These are phyloP conservation scores for Cyberlindnera subsufficiens DNA, from an alignment of 805 yeast genomes.

Conservation along the genomic window DNA sequence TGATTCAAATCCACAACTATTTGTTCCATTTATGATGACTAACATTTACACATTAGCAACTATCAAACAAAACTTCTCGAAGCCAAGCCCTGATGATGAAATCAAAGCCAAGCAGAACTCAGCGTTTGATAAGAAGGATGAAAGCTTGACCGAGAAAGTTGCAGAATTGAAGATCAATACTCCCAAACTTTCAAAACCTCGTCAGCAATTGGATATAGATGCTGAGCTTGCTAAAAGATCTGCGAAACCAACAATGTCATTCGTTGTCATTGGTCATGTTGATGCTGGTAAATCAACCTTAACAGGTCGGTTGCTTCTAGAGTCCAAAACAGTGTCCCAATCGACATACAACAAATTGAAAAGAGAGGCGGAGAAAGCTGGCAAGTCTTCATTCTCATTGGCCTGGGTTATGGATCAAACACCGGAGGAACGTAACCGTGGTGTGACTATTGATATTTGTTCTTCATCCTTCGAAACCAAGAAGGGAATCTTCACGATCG, in stretches of 20 bases:
- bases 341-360: slow-evolving; percentile 95
- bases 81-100: slow-evolving; percentile 82
- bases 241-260: slow-evolving; percentile 93
- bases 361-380: slow-evolving; percentile 96
- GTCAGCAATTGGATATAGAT: slow-evolving; percentile 24
- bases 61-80: slow-evolving; percentile 46
- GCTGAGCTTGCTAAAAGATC: slow-evolving; percentile 51
- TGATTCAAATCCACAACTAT: slow-evolving; percentile 20
- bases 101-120: slow-evolving; percentile 52
- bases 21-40: slow-evolving; percentile 34
- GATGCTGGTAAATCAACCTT: slow-evolving; percentile 98
- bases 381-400: slow-evolving; percentile 96
- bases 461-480: slow-evolving; percentile 92
- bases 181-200: slow-evolving; percentile 17
- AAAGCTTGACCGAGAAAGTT: slow-evolving; percentile 19
- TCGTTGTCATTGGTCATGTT: slow-evolving; percentile 99
- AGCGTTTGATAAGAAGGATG: slow-evolving; percentile 30
- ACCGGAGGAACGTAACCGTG: slow-evolving; percentile 95
- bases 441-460: slow-evolving; percentile 94
- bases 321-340: slow-evolving; percentile 96
- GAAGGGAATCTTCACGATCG: slow-evolving; percentile 83
- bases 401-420: slow-evolving; percentile 96
- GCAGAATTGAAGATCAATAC: slow-evolving; percentile 10
- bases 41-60: slow-evolving; percentile 28
- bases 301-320: slow-evolving; percentile 95